A percentile compares a stretch with the other conserved stretches of the same genome.
phyloP scores from a whole-genome alignment of 2,329 filamentous ascomycete species.

The Spiromastix sp. region DNA sequence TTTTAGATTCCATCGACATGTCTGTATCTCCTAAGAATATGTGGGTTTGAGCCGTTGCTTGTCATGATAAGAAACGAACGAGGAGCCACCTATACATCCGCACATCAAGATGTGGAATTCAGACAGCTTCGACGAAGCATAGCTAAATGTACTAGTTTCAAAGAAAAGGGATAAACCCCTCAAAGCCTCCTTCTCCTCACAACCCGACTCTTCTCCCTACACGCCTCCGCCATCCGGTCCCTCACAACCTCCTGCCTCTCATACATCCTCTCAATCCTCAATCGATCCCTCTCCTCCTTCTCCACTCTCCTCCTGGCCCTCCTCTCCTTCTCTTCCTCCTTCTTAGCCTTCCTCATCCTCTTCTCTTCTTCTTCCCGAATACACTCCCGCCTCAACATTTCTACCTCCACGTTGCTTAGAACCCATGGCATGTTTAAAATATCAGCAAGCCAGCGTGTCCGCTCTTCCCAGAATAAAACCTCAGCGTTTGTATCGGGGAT shows the following conservation, averaged over 20 bases:
- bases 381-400: constrained; percentile 30
- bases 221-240: constrained; percentile 21
- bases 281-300: constrained; percentile 27
- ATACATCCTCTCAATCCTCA: constrained; percentile 18
- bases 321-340: constrained; percentile 29
- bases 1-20: too few relatives aligned
- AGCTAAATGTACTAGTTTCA: too few relatives aligned
- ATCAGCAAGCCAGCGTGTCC: constrained; percentile 38
- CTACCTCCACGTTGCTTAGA: constrained; percentile 34
- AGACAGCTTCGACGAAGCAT: too few relatives aligned
- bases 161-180: constrained; percentile 2
- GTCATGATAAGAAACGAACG: too few relatives aligned
- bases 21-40: too few relatives aligned
- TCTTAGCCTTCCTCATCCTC: constrained; percentile 26
- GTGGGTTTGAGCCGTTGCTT: too few relatives aligned
- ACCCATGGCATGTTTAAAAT: constrained; percentile 46
- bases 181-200: constrained; percentile 14
- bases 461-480: constrained; percentile 42
- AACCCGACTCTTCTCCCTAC: constrained; percentile 20
- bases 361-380: constrained; percentile 33
- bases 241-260: constrained; percentile 33
- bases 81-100: too few relatives aligned
- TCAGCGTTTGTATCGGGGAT: constrained; percentile 46
- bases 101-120: too few relatives aligned
- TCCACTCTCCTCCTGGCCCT: constrained; percentile 25